phyloP scores from a whole-genome alignment of 1,139 yeast genomes.

The Candida albicans region DNA sequence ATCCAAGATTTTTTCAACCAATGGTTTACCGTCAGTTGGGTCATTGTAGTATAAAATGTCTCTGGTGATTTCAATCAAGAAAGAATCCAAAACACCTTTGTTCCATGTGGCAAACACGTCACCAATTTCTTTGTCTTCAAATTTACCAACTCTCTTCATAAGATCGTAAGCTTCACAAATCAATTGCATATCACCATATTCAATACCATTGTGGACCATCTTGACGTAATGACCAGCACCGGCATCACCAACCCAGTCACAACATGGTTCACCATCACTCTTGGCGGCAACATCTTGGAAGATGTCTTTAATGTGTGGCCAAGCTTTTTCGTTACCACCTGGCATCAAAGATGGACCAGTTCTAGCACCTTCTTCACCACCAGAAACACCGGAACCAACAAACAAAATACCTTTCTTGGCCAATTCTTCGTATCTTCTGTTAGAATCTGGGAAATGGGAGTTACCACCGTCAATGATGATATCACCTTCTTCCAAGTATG shows the following conservation, averaged over 20 bases:
- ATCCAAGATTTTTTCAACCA: conserved; percentile 95
- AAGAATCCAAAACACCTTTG: conserved; percentile 96
- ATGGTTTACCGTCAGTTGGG: conserved; percentile 85
- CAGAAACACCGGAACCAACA: conserved; percentile 99
- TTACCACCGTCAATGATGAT: conserved; percentile 99
- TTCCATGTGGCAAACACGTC: conserved; percentile 93
- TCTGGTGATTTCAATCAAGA: conserved; percentile 95
- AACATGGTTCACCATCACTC: conserved; percentile 98
- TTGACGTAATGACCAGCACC: conserved; percentile 99
- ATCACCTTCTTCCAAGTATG: conserved; percentile 93
- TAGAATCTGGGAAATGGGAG: conserved; percentile 98
- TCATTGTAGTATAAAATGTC: conserved; percentile 86
- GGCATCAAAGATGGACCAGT: conserved; percentile 99
- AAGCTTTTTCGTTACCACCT: conserved; percentile 97
- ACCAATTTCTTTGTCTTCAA: conserved; percentile 89
- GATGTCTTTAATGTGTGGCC: conserved; percentile 97
- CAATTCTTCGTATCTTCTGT: conserved; percentile 93
- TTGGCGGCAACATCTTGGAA: conserved; percentile 97
- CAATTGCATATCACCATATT: conserved; percentile 99
- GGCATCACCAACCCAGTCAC: conserved; percentile 99
- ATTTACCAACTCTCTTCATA: conserved; percentile 91
- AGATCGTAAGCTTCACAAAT: conserved; percentile 97
- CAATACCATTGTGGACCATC: conserved; percentile 99
- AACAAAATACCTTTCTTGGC: conserved; percentile 84
- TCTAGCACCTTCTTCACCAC: conserved; percentile 99